These are phyloP conservation scores for Solanum habrochaites DNA, from an alignment of 257 asterid genomes.

Conservation along the genomic window DNA sequence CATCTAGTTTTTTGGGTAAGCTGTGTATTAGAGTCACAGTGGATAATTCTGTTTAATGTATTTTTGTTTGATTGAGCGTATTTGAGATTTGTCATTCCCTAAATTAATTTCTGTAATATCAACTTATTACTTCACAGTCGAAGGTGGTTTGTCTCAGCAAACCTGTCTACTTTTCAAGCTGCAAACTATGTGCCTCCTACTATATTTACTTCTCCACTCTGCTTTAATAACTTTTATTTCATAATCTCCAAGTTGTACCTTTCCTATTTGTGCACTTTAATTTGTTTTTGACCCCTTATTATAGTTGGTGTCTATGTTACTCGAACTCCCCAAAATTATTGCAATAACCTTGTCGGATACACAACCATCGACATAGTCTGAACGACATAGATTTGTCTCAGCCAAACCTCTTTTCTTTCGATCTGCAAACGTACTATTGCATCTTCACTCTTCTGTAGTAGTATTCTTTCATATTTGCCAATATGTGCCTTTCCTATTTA, in stretches of 20 bases:
- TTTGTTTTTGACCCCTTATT: not conserved
- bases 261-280: not conserved
- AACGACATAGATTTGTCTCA: not conserved
- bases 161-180: not conserved
- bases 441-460: not conserved
- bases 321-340: not conserved
- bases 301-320: not conserved
- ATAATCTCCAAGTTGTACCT: not conserved
- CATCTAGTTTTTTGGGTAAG: not conserved
- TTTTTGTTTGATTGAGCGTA: not conserved
- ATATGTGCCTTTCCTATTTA: not conserved
- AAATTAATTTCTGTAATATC: not conserved
- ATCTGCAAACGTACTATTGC: not conserved
- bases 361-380: not conserved
- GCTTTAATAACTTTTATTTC: not conserved
- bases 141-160: not conserved
- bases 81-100: not conserved
- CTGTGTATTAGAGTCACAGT: not conserved
- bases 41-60: not conserved
- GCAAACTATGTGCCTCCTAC: not conserved
- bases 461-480: not conserved
- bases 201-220: not conserved
- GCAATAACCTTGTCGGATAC: not conserved
- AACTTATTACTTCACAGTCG: not conserved
- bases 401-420: not conserved